Conservation (phyloP, 352 stramenopile genomes). For the Phytophthora macrochlamydospora region DNA sequence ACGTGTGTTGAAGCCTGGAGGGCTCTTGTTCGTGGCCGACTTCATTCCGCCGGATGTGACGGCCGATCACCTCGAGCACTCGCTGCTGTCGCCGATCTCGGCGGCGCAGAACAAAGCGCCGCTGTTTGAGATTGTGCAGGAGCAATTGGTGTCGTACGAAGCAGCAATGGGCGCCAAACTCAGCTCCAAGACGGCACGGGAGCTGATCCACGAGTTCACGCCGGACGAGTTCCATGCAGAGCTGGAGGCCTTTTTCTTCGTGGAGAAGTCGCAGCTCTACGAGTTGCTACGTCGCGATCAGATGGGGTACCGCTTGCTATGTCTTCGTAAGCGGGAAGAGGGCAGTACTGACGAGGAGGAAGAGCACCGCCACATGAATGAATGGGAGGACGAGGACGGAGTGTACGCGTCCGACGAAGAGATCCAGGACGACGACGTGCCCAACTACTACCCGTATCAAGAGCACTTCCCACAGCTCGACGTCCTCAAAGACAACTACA, state of each 20-base stretch:
- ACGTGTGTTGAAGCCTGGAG: constrained; percentile 65
- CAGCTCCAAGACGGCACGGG: constrained; percentile 34
- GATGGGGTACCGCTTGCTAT: constrained; percentile 60
- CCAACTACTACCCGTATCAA: constrained; percentile 79
- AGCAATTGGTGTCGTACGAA: constrained; percentile 52
- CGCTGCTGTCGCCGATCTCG: constrained; percentile 43
- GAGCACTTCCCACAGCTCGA: constrained; percentile 83
- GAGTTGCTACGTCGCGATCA: constrained; percentile 49
- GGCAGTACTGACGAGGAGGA: constrained; percentile 32
- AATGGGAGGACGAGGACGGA: constrained; percentile 37
- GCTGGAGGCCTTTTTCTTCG: constrained; percentile 60
- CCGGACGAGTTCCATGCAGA: constrained; percentile 56
- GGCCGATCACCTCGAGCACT: constrained; percentile 43
- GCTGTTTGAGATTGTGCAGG: constrained; percentile 53
- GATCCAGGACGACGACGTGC: constrained; percentile 74
- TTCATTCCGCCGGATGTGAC: constrained; percentile 58
- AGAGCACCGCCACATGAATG: constrained; percentile 36
- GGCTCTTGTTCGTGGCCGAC: constrained; percentile 67
- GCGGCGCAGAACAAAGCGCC: constrained; percentile 30
- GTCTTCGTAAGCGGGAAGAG: constrained; percentile 45
- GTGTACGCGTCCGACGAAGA: constrained; percentile 51
- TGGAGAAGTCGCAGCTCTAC: constrained; percentile 51
- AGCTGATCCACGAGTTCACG: constrained; percentile 48
- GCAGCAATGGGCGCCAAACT: constrained; percentile 47
- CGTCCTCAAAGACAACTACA: constrained; percentile 68